Base-by-base conservation (phyloP, 2,329 filamentous ascomycete genomes). In the Helotiales sp. region DNA sequence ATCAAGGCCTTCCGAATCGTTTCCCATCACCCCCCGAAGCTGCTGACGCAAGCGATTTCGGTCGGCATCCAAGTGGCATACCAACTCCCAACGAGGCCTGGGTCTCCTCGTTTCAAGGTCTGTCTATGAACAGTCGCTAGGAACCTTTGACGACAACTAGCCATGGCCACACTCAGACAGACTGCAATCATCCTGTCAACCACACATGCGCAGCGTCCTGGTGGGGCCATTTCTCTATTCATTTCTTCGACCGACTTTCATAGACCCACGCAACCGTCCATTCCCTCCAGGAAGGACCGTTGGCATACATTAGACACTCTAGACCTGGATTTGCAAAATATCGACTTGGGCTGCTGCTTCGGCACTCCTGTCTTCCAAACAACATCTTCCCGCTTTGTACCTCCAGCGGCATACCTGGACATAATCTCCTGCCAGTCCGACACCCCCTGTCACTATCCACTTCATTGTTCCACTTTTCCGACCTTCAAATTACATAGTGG, bases 101-200 rank as follows among this genome's bases (percentile, higher is more conserved):
- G 89, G 80, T 84, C 28, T 81, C 65, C 32, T 82, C 62, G 6
- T 92, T 93, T 77, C 90, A 93, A 77, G 87, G 90, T 10, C 80
- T 93, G 20, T 93, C 91, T 1, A 84, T 93, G 70, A 91, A 91
- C 75, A 73, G 69, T 61, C 76, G 75, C 37, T 78, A 74, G 64
- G 17, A n/a, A 22, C 28, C 24, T 37, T 26, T 43, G 10, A 43
- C 30, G 20, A 40, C 37, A 55, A 47, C 6, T 40, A 20, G 4
- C 20, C n/a, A 40, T 24, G 6, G 32, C 20, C 15, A n/a, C 49
- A 10, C 30, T 61, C 2, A 24, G 10, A 37, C 20, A 57, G 30
- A 34, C 60, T 28, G 34, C 30, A 24, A 20, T 6, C 37, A 22
- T 55, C 20, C 20, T 37, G 17, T 43, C 15, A 13, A 20, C 30